Percentiles rank a stretch among this genome's conserved stretches.
Conservation (phyloP, 2,329 filamentous ascomycete genomes). For the Cladosporium phlei region DNA sequence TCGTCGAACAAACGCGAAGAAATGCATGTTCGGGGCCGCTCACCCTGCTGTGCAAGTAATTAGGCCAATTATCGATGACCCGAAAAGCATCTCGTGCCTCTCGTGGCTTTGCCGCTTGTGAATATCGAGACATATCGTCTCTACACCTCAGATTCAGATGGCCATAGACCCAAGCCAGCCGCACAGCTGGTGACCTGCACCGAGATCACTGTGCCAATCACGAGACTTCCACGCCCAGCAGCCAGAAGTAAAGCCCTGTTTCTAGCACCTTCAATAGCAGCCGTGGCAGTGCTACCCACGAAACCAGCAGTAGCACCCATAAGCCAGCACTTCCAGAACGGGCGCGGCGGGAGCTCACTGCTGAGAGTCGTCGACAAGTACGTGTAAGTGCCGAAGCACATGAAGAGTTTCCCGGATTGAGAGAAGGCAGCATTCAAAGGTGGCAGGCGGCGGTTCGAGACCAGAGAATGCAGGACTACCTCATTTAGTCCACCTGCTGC, state of each 20-base stretch:
- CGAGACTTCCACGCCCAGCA: conserved; percentile 13
- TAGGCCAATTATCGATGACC: no score
- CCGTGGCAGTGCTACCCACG: conserved; percentile 15
- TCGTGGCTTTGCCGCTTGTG: no score
- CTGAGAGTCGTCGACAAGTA: conserved; percentile 15
- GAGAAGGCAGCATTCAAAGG: background rate
- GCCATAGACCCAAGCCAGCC: conserved; percentile 1
- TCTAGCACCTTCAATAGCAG: conserved; percentile 14
- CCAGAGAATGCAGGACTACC: conserved; percentile 14
- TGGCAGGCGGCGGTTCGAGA: conserved; percentile 10
- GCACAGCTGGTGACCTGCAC: conserved; percentile 18
- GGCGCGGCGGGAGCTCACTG: conserved; percentile 11
- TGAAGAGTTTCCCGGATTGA: conserved; percentile 15
- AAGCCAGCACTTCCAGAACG: conserved; percentile 17
- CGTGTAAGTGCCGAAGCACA: conserved; percentile 18
- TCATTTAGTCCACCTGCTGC: conserved; percentile 17
- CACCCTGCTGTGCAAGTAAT: no score
- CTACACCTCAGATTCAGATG: no score
- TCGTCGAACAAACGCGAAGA: no score
- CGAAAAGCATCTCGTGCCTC: no score
- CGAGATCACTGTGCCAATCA: conserved; percentile 18
- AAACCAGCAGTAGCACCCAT: conserved; percentile 17
- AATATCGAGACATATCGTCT: no score
- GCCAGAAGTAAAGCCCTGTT: conserved; percentile 1
- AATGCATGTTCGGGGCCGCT: no score